These are phyloP conservation scores for Sporothrix luriei DNA, from an alignment of 2,329 filamentous ascomycete species.

Conservation along the genomic window DNA sequence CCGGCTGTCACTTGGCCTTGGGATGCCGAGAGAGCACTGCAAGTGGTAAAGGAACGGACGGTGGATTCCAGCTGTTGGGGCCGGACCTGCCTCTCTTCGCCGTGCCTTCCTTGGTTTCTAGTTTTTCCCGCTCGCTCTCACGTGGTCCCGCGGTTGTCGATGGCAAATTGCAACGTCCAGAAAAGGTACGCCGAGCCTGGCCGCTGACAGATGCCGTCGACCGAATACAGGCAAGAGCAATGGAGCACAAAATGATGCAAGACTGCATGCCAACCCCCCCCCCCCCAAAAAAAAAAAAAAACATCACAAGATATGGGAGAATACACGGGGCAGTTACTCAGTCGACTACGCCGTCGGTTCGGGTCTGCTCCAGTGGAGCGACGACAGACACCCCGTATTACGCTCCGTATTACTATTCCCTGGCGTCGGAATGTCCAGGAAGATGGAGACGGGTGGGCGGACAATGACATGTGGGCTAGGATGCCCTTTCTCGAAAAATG, in stretches of 20 bases:
- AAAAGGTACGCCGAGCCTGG: constrained; percentile 19
- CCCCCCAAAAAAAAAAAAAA: not conserved
- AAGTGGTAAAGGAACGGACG: not conserved
- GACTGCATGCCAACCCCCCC: not conserved
- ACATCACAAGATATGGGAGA: not conserved
- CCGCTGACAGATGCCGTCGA: constrained; percentile 18
- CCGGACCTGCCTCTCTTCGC: not conserved
- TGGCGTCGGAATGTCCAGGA: constrained; percentile 1
- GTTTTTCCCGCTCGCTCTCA: constrained; percentile 17
- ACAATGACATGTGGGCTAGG: not conserved
- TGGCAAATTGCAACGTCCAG: not conserved
- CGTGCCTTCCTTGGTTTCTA: constrained; percentile 1
- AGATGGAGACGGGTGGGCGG: not conserved
- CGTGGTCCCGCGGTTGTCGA: constrained; percentile 15
- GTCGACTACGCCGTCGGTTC: not conserved
- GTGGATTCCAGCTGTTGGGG: not conserved
- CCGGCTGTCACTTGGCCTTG: not conserved
- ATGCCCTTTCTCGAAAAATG: not conserved
- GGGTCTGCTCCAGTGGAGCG: constrained; percentile 2
- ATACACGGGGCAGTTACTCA: not conserved
- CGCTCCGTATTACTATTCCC: not conserved
- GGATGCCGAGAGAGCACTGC: not conserved
- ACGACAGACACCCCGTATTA: not conserved
- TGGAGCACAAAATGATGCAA: not conserved
- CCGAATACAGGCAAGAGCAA: constrained; percentile 9